These are phyloP conservation scores for Globisporangium cederbergense DNA, from an alignment of 352 stramenopile genomes.

Conservation along the genomic window DNA sequence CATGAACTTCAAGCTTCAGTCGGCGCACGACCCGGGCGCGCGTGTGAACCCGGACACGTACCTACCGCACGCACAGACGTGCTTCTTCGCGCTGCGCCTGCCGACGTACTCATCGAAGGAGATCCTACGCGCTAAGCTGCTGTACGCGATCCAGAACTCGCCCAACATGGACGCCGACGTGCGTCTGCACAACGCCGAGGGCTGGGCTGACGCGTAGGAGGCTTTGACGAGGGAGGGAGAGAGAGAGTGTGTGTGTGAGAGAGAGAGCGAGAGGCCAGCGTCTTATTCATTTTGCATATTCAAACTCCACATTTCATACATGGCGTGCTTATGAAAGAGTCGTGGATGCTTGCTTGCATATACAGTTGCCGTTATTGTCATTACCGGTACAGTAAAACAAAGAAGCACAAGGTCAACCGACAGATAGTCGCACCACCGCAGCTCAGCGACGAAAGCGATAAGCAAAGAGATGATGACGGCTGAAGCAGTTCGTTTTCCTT, in stretches of 20 bases:
- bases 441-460: too few species aligned
- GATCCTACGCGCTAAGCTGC: conserved; percentile 77
- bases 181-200: conserved; percentile 89
- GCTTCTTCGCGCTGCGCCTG: conserved; percentile 97
- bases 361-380: too few species aligned
- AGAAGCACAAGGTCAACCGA: too few species aligned
- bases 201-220: conserved; percentile 80
- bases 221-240: neutral
- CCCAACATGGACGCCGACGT: conserved; percentile 94
- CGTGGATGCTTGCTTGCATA: too few species aligned
- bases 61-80: conserved; percentile 98
- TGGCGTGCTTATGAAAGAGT: neutral
- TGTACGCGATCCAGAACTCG: conserved; percentile 95
- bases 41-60: conserved; percentile 85
- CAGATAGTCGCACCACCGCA: too few species aligned
- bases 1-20: conserved; percentile 93
- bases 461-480: too few species aligned
- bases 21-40: conserved; percentile 76
- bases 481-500: too few species aligned
- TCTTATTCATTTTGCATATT: conserved; percentile 2
- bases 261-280: neutral
- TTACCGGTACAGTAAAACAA: too few species aligned
- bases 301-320: neutral
- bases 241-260: too few species aligned
- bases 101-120: conserved; percentile 93